These are phyloP conservation scores for Taphrina wiesneri DNA, from an alignment of 1,139 yeast genomes.

Conservation along the genomic window DNA sequence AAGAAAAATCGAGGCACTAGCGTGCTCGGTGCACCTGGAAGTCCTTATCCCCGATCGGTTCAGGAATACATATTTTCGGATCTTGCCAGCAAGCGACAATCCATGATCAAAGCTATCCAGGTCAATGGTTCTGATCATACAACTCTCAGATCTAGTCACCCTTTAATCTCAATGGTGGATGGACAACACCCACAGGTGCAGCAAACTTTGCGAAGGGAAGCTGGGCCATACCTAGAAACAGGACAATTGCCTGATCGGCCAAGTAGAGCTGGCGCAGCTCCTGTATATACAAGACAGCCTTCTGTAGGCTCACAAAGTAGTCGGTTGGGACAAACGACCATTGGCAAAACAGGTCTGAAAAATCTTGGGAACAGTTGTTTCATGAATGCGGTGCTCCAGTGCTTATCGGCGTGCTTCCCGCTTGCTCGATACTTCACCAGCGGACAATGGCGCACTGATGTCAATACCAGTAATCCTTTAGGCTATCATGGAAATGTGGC, in stretches of 20 bases:
- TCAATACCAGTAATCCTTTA: slow-evolving; percentile 70
- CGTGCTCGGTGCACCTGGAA: slow-evolving; percentile 2
- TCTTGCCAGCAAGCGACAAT: slow-evolving; percentile 2
- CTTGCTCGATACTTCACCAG: slow-evolving; percentile 51
- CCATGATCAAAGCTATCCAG: neutral
- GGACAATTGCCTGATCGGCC: slow-evolving; percentile 17
- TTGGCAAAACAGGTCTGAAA: slow-evolving; percentile 59
- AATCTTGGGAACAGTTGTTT: slow-evolving; percentile 93
- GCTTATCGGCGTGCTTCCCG: slow-evolving; percentile 60
- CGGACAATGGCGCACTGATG: slow-evolving; percentile 66
- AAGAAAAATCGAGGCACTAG: slow-evolving; percentile 18
- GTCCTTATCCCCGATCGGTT: slow-evolving; percentile 24
- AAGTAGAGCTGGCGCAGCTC: slow-evolving; percentile 16
- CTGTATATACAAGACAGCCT: slow-evolving; percentile 29
- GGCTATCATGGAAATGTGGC: slow-evolving; percentile 87
- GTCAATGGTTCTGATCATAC: neutral
- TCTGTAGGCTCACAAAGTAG: slow-evolving; percentile 37
- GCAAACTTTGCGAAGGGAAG: neutral
- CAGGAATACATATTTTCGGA: slow-evolving; percentile 28
- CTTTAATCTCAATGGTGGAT: neutral
- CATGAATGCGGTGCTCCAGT: slow-evolving; percentile 87
- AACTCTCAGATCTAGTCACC: neutral
- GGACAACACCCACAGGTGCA: neutral
- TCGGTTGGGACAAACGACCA: slow-evolving; percentile 37
- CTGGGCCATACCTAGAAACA: slow-evolving; percentile 10